Evolutionary conservation across 31 red algal species (phyloP), one percentile per base, ranked within the genome.

Genomic region (Asparagopsis taxiformis): DNA sequence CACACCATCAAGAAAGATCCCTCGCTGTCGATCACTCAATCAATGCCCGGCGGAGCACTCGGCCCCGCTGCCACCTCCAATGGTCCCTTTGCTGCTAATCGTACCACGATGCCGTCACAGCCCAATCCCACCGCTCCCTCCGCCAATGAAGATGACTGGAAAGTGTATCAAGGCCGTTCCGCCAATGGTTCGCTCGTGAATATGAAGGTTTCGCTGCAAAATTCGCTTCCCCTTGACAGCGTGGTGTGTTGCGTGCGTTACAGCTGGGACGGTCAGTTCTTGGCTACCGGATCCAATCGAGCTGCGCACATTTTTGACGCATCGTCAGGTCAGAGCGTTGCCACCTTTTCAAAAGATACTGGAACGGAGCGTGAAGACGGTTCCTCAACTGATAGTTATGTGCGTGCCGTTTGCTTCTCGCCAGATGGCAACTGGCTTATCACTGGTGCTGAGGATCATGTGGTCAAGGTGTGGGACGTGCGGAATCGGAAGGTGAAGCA

Each of bases 221-320:
- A 93, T 34, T 60, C 70, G 13, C 69, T 87, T 35, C 52, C 43
- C 23, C 80, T 81, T 49, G 63, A 81, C 20, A 88, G 82, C 17
- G 90, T 93, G 22, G 90, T 93, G 49, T 93, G 90, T 59, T 93
- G 90, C 51, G 90, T 93, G 41, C 90, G 90, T 1, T 93, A 93
- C 84, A 93, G 90, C 51, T 81, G 70, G 62, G 70, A 88, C 44
- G 90, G 90, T 4, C 57, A 49, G 66, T 88, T 73, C 51, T 61
- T 93, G 19, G 90, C 90, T 35, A 87, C 75, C 6, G 89, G 90
- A 19, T 88, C 82, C 9, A 93, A 93, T 64, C 41, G 68, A 26
- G 41, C 37, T 22, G 81, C 90, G 15, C 53, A 87, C 34, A 80
- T 93, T 37, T 93, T 81, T 88, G 90, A 93, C 43, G 82, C 90